phyloP scores from a whole-genome alignment of 129 eudicot species.

The Glebionis coronaria region DNA sequence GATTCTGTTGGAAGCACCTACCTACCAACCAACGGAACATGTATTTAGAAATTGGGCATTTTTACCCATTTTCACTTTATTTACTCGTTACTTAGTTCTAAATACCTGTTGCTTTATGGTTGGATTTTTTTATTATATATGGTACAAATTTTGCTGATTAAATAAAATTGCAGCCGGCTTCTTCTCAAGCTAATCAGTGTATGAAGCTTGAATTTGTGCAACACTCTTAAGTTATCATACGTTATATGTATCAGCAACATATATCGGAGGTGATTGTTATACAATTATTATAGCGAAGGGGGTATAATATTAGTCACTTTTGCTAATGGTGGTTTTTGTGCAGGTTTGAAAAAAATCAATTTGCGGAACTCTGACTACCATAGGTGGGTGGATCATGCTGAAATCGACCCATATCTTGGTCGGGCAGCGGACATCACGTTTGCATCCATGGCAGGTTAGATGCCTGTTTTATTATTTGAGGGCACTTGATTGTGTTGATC shows the following conservation, averaged over 20 bases:
- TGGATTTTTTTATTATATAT: background rate
- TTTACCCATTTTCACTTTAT: background rate
- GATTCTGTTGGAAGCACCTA: conserved; percentile 47
- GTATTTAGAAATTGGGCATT: conserved; percentile 21
- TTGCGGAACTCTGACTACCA: no score
- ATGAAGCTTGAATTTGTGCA: no score
- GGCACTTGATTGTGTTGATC: no score
- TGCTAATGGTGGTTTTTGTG: no score
- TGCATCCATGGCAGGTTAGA: no score
- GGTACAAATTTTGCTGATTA: background rate
- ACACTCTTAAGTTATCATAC: conserved; percentile 28
- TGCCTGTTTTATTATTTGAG: no score
- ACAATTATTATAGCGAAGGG: background rate
- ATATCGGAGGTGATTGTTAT: conserved; percentile 77
- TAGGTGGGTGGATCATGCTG: no score
- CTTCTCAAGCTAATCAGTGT: conserved; percentile 42
- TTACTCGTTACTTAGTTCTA: background rate
- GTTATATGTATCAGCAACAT: conserved; percentile 95
- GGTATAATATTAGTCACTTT: no score
- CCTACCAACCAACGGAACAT: conserved; percentile 61
- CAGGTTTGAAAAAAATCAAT: no score
- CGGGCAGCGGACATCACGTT: no score
- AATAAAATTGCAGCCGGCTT: conserved; percentile 43
- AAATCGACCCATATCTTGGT: no score
- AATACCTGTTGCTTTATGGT: background rate